Evolutionary conservation across 2,329 filamentous ascomycete species (phyloP), one percentile per base, ranked within the genome.

Genomic region (Verticillium isaacii): DNA sequence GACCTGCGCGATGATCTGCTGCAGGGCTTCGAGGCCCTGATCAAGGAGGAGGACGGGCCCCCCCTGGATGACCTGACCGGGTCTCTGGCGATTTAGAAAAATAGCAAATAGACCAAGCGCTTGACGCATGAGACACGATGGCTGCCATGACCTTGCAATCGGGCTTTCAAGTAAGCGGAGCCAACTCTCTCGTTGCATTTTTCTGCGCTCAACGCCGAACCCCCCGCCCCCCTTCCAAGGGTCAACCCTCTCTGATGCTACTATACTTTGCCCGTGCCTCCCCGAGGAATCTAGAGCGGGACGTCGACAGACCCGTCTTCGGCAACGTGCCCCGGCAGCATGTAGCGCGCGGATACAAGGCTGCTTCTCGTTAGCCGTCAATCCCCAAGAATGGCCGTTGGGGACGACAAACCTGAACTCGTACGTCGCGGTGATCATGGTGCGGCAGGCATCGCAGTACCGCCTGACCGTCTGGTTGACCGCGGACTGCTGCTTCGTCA

Each of bases 1-100:
- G 95, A 98, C 77, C 73, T 99, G 72, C 87, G 83, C 73, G 83
- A 83, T 41, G 94, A 98, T 78, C 73, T 98, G 52, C 69, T 88
- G 61, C 80, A 83, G 64, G 92, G 84, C 0, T 87, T 94, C 61
- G 80, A 81, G 72, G 83, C 80, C 19, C 70, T 92, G 71, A 71
- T 70, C 32, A 68, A 68, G 54, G 74, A 74, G 65, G 69, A 69
- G 60, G 54, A 59, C 54, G 32, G 23, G 58, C 34, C n/a, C 8
- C 34, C n/a, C 8, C 36, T 56, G 55, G 32, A 54, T 36, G 36
- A 52, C 11, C 5, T 59, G 56, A 8, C 29, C 23, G 58, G 39
- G 36, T 37, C 52, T n/a, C 32, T 54, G 29, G 39, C 36, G 1
- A 59, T 23, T 23, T 57, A 57, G 55, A 36, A 2, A 14, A 8